Percentiles rank a stretch among this genome's conserved stretches.
These are phyloP conservation scores for Xenoacremonium recifei DNA, from an alignment of 2,329 filamentous ascomycete genomes.

Conservation along the genomic window DNA sequence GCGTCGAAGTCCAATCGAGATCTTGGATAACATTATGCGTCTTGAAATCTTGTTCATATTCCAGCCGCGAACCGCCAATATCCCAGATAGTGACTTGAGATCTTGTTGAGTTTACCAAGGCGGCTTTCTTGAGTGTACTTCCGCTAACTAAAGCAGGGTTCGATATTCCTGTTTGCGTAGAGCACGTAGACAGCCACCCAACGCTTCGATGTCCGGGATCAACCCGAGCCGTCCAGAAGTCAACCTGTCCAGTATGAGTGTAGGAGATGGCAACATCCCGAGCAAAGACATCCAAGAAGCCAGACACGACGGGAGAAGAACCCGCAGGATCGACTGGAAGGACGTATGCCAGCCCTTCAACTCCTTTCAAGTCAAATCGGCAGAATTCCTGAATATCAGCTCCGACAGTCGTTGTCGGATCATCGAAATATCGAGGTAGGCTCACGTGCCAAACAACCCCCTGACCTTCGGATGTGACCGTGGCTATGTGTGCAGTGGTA, in stretches of 20 bases:
- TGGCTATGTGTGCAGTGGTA: conserved; percentile 70
- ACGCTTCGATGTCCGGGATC: conserved; percentile 58
- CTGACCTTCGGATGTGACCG: conserved; percentile 73
- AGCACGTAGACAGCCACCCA: conserved; percentile 81
- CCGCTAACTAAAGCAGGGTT: conserved; percentile 78
- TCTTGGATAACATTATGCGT: conserved; percentile 75
- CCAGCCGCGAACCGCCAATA: conserved; percentile 74
- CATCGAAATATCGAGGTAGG: conserved; percentile 49
- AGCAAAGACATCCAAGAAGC: conserved; percentile 82
- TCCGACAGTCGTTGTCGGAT: conserved; percentile 19
- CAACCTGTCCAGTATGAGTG: conserved; percentile 69
- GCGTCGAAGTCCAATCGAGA: conserved; percentile 91
- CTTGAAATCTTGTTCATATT: conserved; percentile 75
- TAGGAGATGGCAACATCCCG: conserved; percentile 86
- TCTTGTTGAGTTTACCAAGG: conserved; percentile 71
- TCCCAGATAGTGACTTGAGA: conserved; percentile 90
- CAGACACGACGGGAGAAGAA: conserved; percentile 65
- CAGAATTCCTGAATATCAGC: conserved; percentile 62
- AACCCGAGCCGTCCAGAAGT: conserved; percentile 82
- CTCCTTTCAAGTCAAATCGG: conserved; percentile 63
- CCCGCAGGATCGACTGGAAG: conserved; percentile 87
- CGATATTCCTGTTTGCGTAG: conserved; percentile 72
- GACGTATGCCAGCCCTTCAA: conserved; percentile 62
- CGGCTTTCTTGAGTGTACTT: conserved; percentile 83
- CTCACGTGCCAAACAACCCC: conserved; percentile 80